Evolutionary conservation across 108 stramenopile genomes (phyloP), one percentile per base, ranked within the genome.

Genomic region (Tribonema minus): DNA sequence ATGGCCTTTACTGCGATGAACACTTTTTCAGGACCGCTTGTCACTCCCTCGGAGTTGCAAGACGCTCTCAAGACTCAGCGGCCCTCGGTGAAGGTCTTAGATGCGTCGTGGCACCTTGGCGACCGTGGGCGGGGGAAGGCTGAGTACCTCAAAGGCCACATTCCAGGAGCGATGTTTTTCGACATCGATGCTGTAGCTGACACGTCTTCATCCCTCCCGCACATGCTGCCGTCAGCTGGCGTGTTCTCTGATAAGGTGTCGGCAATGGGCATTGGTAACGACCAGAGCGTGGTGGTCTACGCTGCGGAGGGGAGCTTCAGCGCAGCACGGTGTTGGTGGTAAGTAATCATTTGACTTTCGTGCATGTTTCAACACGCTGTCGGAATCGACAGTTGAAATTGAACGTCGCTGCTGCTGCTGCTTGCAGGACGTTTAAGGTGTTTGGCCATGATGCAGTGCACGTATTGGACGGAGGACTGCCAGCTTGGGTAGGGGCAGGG

Each of bases 91-190:
- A 80, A 80, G 36, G 35, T 72, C 28, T 5, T 86, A 27, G 85
- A 86, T 78, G 71, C 84, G n/a, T 84, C 85, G 29, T 86, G 85
- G 85, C 79, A 86, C 64, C 37, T 86, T 1, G 84, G 62, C 37
- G 80, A 73, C 7, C 29, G 3, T 2, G 64, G 76, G 3, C 23
- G 61, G 34, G 81, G 32, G 23, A 65, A 71, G 20, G n/a, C 37
- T n/a, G 84, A 86, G 58, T 86, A 84, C 35, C 20, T 68, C 34
- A 69, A 82, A 40, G 70, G 61, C 12, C 78, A 84, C 15, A 25
- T 85, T 6, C 82, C 85, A 2, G 82, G 79, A 4, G 80, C 84
- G 6, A 63, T 34, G n/a, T 86, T 84, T 60, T 86, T 86, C 61
- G 83, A 86, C 82, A 86, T 86, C 40, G 85, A 86, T 70, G 39